Evolutionary conservation across 106 monocot genomes (phyloP).

Genomic region (Phalaenopsis equestris): DNA sequence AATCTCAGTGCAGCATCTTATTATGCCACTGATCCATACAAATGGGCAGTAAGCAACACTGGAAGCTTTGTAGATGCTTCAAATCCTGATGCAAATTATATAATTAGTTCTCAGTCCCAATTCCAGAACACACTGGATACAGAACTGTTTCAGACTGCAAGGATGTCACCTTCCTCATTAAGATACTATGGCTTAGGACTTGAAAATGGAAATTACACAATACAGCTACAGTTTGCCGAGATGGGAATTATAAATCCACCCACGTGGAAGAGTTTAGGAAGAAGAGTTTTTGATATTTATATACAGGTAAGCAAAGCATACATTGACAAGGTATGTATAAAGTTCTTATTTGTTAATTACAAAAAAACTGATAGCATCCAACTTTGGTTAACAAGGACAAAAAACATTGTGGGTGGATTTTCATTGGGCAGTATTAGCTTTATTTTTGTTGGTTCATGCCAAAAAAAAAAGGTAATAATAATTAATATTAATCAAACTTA

Average conservation of each 20-base stretch:
- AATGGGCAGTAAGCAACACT: slow-evolving; percentile 75
- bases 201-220: slow-evolving; percentile 81
- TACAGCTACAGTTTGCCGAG: slow-evolving; percentile 66
- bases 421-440: no score
- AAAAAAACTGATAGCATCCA: no score
- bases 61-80: slow-evolving; percentile 50
- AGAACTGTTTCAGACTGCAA: slow-evolving; percentile 66
- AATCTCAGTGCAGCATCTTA: slow-evolving; percentile 58
- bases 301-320: slow-evolving; percentile 52
- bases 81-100: slow-evolving; percentile 27
- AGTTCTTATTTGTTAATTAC: not conserved
- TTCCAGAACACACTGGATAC: slow-evolving; percentile 64
- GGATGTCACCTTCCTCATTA: slow-evolving; percentile 76
- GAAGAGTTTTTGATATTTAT: slow-evolving; percentile 81
- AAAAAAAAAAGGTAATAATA: no score
- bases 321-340: not conserved
- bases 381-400: no score
- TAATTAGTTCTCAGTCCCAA: slow-evolving; percentile 26
- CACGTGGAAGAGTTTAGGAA: slow-evolving; percentile 58
- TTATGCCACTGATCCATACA: slow-evolving; percentile 37
- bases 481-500: no score
- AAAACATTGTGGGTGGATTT: no score
- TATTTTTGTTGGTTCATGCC: no score
- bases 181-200: slow-evolving; percentile 91
- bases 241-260: slow-evolving; percentile 17